Evolutionary conservation across 2,329 filamentous ascomycete species (phyloP), one percentile per base, ranked within the genome.

Genomic region (Diaporthe vaccinii): DNA sequence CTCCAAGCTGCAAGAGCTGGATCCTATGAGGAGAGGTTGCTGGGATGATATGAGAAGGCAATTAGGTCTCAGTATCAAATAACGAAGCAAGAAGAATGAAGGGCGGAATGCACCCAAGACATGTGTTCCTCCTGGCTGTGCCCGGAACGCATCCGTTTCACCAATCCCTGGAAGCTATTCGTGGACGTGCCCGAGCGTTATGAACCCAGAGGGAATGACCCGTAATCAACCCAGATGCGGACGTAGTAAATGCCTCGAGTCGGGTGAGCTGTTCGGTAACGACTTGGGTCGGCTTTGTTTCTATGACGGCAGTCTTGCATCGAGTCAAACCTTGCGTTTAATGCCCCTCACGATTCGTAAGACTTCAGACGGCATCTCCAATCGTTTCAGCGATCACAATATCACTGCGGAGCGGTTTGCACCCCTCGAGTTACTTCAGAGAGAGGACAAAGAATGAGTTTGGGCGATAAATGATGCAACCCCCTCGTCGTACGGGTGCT

Each of bases 21-120:
- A 98, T 85, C 92, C 93, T 4, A 88, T 96, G 83, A 90, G 95
- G 77, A 89, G 85, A 61, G 93, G 94, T 20, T 88, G 95, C 78
- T 98, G 95, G 95, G 82, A 88, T 25, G 94, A 97, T 81, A 81
- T 95, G 76, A 90, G 92, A 81, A 85, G 83, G 76, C 80, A 85
- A 10, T 79, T 85, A 25, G 78, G 76, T 36, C 76, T 82, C 17
- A 39, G 14, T 65, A 31, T 20, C 28, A 8, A 53, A 73, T 73
- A 39, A 70, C 28, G 65, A 53, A 61, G 49, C 49, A 28, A 69
- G 22, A 34, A 39, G 46, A 55, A 55, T 25, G 49, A 55, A 55
- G 20, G 12, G n/a, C 65, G 49, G 34, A 69, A 55, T 69, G 9
- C 34, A 55, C 34, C 65, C 46, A 53, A 53, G 62, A 68, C 46